These are phyloP conservation scores for Talaromyces ruber DNA, from an alignment of 495 filamentous ascomycete species.

Conservation along the genomic window DNA sequence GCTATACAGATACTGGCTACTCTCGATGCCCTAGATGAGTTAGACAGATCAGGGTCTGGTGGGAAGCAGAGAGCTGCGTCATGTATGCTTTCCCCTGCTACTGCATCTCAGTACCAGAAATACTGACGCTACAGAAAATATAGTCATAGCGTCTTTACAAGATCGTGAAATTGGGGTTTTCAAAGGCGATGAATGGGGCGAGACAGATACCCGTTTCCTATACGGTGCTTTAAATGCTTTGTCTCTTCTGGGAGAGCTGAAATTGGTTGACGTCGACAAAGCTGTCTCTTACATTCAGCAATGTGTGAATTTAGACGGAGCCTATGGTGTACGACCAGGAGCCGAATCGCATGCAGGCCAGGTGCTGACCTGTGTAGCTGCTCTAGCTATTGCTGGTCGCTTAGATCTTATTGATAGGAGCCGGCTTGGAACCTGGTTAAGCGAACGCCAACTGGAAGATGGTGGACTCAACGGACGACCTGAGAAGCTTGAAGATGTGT, in stretches of 20 bases:
- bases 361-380: slow-evolving; percentile 90
- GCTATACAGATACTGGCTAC: slow-evolving; percentile 85
- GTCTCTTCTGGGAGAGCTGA: slow-evolving; percentile 64
- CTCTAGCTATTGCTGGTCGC: slow-evolving; percentile 70
- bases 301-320: slow-evolving; percentile 89
- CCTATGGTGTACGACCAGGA: slow-evolving; percentile 79
- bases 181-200: slow-evolving; percentile 91
- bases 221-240: slow-evolving; percentile 82
- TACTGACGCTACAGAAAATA: slow-evolving; percentile 13
- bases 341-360: slow-evolving; percentile 91
- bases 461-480: slow-evolving; percentile 91
- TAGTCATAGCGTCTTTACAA: slow-evolving; percentile 77
- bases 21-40: slow-evolving; percentile 73
- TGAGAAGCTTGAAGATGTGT: slow-evolving; percentile 94
- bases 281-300: slow-evolving; percentile 68
- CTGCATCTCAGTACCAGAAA: background rate
- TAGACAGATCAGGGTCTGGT: slow-evolving; percentile 58
- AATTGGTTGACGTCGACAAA: slow-evolving; percentile 65
- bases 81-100: slow-evolving; percentile 43
- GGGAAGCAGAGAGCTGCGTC: slow-evolving; percentile 64
- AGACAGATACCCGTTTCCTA: slow-evolving; percentile 88
- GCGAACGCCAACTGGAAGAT: slow-evolving; percentile 77
- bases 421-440: slow-evolving; percentile 80
- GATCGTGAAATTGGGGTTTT: slow-evolving; percentile 76
- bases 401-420: slow-evolving; percentile 79